Evolutionary conservation across 2,329 filamentous ascomycete genomes (phyloP).

Genomic region (Sarocladium brachiariae): DNA sequence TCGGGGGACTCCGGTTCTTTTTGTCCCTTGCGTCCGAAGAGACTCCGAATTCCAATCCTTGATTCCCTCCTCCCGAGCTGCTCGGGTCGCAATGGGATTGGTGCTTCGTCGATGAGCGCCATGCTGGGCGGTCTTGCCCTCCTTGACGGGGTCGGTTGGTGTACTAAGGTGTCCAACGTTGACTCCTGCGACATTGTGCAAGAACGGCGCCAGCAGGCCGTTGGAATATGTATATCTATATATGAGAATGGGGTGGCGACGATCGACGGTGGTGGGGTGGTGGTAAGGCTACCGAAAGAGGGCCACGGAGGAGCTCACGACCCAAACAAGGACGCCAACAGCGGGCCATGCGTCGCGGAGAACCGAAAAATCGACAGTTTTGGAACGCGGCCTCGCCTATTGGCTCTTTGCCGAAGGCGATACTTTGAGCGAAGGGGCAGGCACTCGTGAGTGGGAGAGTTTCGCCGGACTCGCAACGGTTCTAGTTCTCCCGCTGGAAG

Average conservation of each 20-base stretch:
- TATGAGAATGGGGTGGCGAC: background rate
- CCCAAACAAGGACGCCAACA: slow-evolving; percentile 2
- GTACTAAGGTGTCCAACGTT: background rate
- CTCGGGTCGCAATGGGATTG: slow-evolving; percentile 15
- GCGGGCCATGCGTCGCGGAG: background rate
- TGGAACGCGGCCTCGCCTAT: background rate
- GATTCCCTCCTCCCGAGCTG: slow-evolving; percentile 37
- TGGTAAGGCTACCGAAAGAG: slow-evolving; percentile 1
- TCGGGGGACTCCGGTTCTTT: slow-evolving; percentile 19
- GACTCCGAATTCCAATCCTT: slow-evolving; percentile 35
- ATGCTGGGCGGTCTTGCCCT: slow-evolving; percentile 10
- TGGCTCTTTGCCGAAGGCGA: background rate
- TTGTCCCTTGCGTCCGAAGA: slow-evolving; percentile 37
- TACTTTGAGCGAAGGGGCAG: background rate
- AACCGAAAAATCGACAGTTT: background rate
- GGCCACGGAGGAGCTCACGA: slow-evolving; percentile 3
- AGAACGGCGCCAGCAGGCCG: background rate
- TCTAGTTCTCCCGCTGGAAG: background rate
- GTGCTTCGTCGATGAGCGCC: slow-evolving; percentile 2
- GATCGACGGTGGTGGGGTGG: background rate
- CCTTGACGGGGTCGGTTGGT: background rate
- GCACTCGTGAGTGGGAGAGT: background rate
- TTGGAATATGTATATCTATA: background rate
- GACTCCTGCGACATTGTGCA: background rate
- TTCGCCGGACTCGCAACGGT: background rate